These are phyloP conservation scores for Calophaca sinica DNA, from an alignment of 306 rosid species.

Conservation along the genomic window DNA sequence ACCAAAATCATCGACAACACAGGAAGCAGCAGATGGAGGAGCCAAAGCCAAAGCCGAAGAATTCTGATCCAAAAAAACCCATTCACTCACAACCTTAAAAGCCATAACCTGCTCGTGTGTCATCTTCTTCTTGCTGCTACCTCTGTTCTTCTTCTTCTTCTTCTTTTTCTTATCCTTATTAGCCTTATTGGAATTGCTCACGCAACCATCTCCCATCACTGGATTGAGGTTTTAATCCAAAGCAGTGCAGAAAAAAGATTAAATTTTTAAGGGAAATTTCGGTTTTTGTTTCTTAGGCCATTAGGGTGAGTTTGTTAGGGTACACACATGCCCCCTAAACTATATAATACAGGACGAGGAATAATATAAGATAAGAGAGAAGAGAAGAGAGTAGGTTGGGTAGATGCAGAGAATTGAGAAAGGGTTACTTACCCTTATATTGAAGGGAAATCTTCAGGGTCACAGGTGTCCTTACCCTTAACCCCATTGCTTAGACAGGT, in stretches of 20 bases:
- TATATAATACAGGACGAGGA: not conserved
- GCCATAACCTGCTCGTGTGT: slow-evolving; percentile 74
- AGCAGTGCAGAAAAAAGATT: slow-evolving; percentile 7
- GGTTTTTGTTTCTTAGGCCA: slow-evolving; percentile 18
- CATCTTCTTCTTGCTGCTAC: slow-evolving; percentile 94
- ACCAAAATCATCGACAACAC: slow-evolving; percentile 85
- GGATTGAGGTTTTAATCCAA: slow-evolving; percentile 23
- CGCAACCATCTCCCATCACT: slow-evolving; percentile 64
- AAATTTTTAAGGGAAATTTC: slow-evolving; percentile 8
- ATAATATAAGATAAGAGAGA: not conserved
- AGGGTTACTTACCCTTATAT: slow-evolving; percentile 18
- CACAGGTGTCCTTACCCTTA: slow-evolving; percentile 48
- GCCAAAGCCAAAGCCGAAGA: slow-evolving; percentile 40
- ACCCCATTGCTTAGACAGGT: slow-evolving; percentile 16
- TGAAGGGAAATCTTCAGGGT: slow-evolving; percentile 13
- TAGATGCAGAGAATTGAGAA: not conserved
- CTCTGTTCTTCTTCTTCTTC: slow-evolving; percentile 85
- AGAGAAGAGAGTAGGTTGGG: no score
- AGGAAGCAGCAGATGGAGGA: slow-evolving; percentile 56
- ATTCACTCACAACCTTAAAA: slow-evolving; percentile 77
- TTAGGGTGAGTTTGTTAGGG: slow-evolving; percentile 23
- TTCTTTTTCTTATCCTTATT: slow-evolving; percentile 51
- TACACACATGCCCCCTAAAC: not conserved
- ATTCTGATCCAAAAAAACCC: slow-evolving; percentile 75
- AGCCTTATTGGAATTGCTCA: slow-evolving; percentile 49